These are phyloP conservation scores for Ceratobasidium sp. DNA, from an alignment of 1,284 basidiomycete species.

Conservation along the genomic window DNA sequence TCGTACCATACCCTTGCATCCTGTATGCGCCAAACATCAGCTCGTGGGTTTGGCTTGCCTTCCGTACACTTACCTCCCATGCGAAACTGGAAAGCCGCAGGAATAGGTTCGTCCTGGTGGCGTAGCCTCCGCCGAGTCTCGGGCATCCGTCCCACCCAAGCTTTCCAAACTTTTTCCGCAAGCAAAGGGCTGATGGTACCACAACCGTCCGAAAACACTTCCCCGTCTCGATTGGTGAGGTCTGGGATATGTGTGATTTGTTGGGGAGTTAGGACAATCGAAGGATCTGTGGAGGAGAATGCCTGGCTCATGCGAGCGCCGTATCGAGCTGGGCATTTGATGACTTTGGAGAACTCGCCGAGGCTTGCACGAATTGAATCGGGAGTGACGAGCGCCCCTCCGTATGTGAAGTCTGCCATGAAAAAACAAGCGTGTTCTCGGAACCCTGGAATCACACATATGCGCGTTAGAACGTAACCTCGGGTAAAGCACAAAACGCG, in stretches of 20 bases:
- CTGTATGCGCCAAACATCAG: not conserved
- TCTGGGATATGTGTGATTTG: not conserved
- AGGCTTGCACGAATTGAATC: not conserved
- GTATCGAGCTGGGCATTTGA: conserved; percentile 1
- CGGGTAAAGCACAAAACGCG: too few species aligned
- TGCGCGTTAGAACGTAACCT: too few species aligned
- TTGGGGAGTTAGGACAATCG: not conserved
- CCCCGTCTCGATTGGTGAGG: not conserved
- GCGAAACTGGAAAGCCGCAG: not conserved
- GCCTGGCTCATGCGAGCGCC: conserved; percentile 38
- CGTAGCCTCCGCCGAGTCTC: not conserved
- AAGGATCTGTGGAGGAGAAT: conserved; percentile 12
- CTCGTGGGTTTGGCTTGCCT: not conserved
- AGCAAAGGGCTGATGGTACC: conserved; percentile 39
- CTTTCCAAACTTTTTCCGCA: conserved; percentile 39
- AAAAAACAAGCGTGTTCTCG: conserved; percentile 21
- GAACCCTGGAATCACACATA: not conserved
- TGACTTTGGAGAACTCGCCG: not conserved
- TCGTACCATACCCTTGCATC: conserved; percentile 70
- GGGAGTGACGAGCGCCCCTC: not conserved
- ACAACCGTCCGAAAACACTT: conserved; percentile 40
- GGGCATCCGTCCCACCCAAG: not conserved
- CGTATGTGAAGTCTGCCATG: not conserved
- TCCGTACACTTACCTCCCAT: not conserved
- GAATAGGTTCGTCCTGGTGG: not conserved